These are phyloP conservation scores for Mantamonas sphyraenae DNA, from an alignment of 78 protist species.

Conservation along the genomic window DNA sequence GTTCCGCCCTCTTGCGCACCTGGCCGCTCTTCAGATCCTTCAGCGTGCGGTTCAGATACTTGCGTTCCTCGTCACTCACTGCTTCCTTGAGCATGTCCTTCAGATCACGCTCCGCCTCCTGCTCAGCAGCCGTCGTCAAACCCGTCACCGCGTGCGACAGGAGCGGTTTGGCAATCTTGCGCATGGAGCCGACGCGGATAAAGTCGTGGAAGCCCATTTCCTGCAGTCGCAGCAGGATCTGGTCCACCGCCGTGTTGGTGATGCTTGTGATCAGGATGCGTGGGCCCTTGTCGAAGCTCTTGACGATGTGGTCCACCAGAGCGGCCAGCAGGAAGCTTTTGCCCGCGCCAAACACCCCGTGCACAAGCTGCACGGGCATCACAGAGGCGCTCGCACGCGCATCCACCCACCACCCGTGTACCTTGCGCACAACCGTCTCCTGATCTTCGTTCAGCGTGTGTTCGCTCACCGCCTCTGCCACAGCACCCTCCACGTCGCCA, in stretches of 20 bases:
- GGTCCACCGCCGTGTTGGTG: constrained; percentile 16
- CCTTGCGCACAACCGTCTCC: too few relatives aligned
- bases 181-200: background rate
- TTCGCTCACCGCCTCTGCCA: background rate
- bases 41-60: background rate
- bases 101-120: too few relatives aligned
- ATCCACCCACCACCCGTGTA: too few relatives aligned
- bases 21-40: background rate
- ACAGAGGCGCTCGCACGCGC: background rate
- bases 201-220: background rate
- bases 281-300: background rate
- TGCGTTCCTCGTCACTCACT: too few relatives aligned
- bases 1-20: too few relatives aligned
- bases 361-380: constrained; percentile 7
- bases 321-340: constrained; percentile 1
- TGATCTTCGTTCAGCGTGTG: too few relatives aligned
- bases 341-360: constrained; percentile 27
- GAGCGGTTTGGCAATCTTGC: constrained; percentile 1
- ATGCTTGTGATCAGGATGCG: background rate
- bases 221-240: background rate
- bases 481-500: background rate
- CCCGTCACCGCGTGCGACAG: background rate
- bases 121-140: too few relatives aligned
- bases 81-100: too few relatives aligned
- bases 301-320: background rate